Percentiles rank a stretch among this genome's conserved stretches.
These are phyloP conservation scores for Murraya paniculata DNA, from an alignment of 345 rosid genomes.

Conservation along the genomic window DNA sequence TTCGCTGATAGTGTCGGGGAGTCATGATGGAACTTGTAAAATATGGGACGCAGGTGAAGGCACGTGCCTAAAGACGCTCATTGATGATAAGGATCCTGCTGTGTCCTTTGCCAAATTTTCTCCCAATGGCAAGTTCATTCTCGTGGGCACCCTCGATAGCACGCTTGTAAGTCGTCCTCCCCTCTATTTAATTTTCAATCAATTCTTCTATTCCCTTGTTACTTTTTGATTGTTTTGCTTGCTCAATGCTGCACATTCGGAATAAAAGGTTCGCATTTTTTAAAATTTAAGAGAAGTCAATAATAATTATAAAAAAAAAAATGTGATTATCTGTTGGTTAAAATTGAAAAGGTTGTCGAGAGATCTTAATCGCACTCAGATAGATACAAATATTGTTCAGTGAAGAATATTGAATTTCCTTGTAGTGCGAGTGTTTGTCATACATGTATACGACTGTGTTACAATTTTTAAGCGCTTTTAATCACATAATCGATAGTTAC, in stretches of 20 bases:
- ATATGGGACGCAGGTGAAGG: slow-evolving; percentile 90
- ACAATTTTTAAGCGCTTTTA: background rate
- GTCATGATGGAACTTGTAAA: slow-evolving; percentile 87
- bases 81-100: slow-evolving; percentile 66
- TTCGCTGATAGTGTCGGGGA: slow-evolving; percentile 85
- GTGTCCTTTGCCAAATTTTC: slow-evolving; percentile 95
- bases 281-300: background rate
- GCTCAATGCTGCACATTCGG: background rate
- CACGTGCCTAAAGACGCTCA: slow-evolving; percentile 67
- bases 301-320: no score
- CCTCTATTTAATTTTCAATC: background rate
- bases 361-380: background rate
- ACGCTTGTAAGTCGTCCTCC: slow-evolving; percentile 65
- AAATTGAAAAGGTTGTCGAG: background rate
- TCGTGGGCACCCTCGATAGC: slow-evolving; percentile 80
- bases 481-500: background rate
- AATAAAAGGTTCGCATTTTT: background rate
- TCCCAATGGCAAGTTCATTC: slow-evolving; percentile 88
- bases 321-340: background rate
- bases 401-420: background rate
- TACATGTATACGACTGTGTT: background rate
- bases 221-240: background rate
- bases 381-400: background rate
- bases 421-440: background rate
- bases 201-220: background rate